A percentile compares a stretch with the other conserved stretches of the same genome.
phyloP scores from a whole-genome alignment of 179 eudicot genomes.

The Beta lomatogona region DNA sequence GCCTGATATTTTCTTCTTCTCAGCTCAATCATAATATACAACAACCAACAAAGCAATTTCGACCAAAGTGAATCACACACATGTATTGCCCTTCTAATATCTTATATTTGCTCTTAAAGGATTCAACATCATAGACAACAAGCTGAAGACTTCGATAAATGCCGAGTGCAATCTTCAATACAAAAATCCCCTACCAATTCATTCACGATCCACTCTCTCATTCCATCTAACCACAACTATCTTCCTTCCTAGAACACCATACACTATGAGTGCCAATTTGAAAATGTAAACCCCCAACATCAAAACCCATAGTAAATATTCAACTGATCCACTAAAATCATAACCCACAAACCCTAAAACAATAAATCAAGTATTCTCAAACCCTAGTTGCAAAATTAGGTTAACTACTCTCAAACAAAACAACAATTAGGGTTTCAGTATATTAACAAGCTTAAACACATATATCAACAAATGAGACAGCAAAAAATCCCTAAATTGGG shows the following conservation, averaged over 20 bases:
- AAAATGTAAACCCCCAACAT: neutral
- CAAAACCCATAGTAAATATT: neutral
- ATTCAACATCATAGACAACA: neutral
- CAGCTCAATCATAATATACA: neutral
- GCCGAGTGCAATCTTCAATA: neutral
- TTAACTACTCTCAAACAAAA: neutral
- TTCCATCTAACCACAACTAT: neutral
- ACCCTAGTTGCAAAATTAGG: neutral
- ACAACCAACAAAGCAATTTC: neutral
- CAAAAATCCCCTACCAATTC: neutral
- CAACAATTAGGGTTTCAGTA: neutral
- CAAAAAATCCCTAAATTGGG: neutral
- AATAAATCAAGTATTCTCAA: neutral
- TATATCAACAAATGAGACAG: neutral
- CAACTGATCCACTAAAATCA: neutral
- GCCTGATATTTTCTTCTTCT: neutral
- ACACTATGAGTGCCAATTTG: neutral
- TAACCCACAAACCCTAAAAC: constrained; percentile 15
- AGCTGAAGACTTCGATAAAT: no score
- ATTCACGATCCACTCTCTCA: neutral
- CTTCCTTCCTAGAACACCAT: neutral
- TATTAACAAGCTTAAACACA: neutral
- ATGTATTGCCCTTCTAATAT: neutral
- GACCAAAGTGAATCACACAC: neutral
- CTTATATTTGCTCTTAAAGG: neutral